phyloP scores from a whole-genome alignment of 2,329 filamentous ascomycete genomes.

The Grosmannia huntii region DNA sequence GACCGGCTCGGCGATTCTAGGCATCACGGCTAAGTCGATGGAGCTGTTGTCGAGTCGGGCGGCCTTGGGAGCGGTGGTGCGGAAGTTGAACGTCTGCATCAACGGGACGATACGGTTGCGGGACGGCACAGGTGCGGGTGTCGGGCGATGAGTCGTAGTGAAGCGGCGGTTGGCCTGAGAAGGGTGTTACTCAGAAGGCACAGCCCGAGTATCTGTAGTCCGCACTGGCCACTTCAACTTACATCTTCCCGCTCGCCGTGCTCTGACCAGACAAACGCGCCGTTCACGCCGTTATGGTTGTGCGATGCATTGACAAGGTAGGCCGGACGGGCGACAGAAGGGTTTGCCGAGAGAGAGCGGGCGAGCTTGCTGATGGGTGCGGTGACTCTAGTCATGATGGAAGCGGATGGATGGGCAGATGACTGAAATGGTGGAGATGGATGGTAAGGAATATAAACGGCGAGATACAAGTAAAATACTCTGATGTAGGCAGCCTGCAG shows the following conservation, averaged over 20 bases:
- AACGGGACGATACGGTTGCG: conserved; percentile 36
- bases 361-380: conserved; percentile 35
- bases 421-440: not conserved
- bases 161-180: conserved; percentile 22
- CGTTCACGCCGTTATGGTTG: conserved; percentile 22
- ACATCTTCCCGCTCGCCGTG: conserved; percentile 30
- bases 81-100: conserved; percentile 55
- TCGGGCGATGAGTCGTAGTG: conserved; percentile 35
- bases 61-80: conserved; percentile 29
- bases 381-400: conserved; percentile 35
- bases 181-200: not conserved
- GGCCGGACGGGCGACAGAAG: conserved; percentile 21
- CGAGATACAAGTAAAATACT: not conserved
- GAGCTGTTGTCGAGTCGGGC: conserved; percentile 21
- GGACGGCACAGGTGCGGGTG: conserved; percentile 27
- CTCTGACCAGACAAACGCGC: conserved; percentile 29
- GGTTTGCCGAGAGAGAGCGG: conserved; percentile 31
- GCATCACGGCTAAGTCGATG: conserved; percentile 42
- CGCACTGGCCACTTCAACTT: not conserved
- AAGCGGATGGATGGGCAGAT: not conserved
- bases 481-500: not conserved
- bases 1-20: conserved; percentile 19
- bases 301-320: conserved; percentile 10
- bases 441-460: not conserved
- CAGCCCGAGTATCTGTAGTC: not conserved